Evolutionary conservation across 805 yeast species (phyloP).

Genomic region (Zygoascus biomembranicola): DNA sequence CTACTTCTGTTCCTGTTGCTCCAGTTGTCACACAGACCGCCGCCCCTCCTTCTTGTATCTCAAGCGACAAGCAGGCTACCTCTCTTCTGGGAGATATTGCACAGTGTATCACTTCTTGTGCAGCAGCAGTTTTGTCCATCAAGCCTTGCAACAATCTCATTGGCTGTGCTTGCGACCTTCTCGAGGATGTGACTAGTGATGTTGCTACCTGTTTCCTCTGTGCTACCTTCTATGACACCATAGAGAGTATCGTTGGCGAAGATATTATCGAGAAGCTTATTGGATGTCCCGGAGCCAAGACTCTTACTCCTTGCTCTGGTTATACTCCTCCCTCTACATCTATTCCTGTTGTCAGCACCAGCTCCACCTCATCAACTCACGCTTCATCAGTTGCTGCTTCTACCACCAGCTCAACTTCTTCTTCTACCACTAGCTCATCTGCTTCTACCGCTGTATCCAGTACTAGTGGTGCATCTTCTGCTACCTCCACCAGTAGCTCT

Average conservation of each 20-base stretch:
- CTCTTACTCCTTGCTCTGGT: not conserved
- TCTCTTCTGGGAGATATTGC: not conserved
- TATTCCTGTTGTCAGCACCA: slow-evolving; percentile 3
- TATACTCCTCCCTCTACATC: slow-evolving; percentile 1
- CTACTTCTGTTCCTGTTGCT: not conserved
- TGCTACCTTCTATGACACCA: not conserved
- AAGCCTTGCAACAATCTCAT: not conserved
- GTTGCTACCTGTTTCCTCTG: slow-evolving; percentile 5
- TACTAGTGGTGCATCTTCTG: not conserved
- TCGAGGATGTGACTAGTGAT: slow-evolving; percentile 1
- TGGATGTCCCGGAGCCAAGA: not conserved
- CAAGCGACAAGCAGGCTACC: not conserved
- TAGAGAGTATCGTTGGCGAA: not conserved
- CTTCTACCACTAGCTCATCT: slow-evolving; percentile 1
- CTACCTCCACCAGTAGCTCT: not conserved
- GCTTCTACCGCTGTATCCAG: slow-evolving; percentile 1
- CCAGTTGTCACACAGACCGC: not conserved
- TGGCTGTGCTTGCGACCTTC: slow-evolving; percentile 1
- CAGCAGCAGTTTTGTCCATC: not conserved
- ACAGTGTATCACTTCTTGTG: slow-evolving; percentile 2
- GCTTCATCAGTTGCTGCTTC: not conserved
- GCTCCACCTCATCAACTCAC: not conserved
- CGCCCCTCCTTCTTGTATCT: not conserved
- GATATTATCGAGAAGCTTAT: not conserved
- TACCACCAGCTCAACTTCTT: not conserved